Evolutionary conservation across 2,329 filamentous ascomycete genomes (phyloP).

Genomic region (Hortaea sp.): DNA sequence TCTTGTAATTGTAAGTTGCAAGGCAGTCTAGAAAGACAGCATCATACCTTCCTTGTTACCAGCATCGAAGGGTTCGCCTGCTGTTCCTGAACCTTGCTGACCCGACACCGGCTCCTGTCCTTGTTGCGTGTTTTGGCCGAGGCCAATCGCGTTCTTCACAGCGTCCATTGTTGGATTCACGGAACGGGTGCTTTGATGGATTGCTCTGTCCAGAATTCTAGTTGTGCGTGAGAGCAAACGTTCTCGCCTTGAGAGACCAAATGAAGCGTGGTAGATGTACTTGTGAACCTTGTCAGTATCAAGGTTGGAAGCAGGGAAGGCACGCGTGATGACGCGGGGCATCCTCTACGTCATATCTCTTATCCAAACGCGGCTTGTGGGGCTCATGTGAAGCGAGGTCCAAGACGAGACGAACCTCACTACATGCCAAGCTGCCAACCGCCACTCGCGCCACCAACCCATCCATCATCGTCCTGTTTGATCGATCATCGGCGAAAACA

Average conservation of each 20-base stretch:
- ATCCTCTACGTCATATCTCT: neutral
- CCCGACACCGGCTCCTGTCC: constrained; percentile 63
- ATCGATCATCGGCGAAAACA: too few relatives aligned
- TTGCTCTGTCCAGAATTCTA: neutral
- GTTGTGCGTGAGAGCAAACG: neutral
- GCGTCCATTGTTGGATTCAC: constrained; percentile 4
- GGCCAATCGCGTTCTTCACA: constrained; percentile 8
- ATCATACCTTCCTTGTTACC: constrained; percentile 58
- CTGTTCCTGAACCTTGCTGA: constrained; percentile 53
- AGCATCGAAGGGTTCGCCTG: constrained; percentile 65
- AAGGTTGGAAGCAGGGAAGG: neutral
- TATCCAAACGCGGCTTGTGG: too few relatives aligned
- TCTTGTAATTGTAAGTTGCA: too few relatives aligned
- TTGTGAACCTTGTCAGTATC: neutral
- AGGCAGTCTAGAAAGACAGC: neutral
- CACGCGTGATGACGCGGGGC: neutral
- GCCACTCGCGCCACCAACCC: too few relatives aligned
- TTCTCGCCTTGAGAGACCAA: neutral
- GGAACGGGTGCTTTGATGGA: neutral
- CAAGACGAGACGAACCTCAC: too few relatives aligned
- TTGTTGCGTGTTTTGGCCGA: constrained; percentile 5
- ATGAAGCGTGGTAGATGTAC: neutral
- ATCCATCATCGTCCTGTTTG: too few relatives aligned
- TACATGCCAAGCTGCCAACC: too few relatives aligned
- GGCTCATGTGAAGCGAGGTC: too few relatives aligned